phyloP scores from a whole-genome alignment of 163 green algal genomes.

The Volvox carteri region DNA sequence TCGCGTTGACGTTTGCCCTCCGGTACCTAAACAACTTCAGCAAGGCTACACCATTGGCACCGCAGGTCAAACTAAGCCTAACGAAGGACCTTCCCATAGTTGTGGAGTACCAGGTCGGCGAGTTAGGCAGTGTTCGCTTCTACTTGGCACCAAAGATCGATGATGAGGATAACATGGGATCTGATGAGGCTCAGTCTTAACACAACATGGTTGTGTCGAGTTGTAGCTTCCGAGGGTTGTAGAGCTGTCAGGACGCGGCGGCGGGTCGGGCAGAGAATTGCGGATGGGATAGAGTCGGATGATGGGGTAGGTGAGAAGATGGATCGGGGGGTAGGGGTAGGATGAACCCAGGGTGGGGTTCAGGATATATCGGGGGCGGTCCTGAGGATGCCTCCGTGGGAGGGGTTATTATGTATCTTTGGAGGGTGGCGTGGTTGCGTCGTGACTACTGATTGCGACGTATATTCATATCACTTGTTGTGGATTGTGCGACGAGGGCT shows the following conservation, averaged over 20 bases:
- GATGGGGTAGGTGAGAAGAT: background rate
- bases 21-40: conserved; percentile 97
- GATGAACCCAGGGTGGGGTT: no score
- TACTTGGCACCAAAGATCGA: conserved; percentile 99
- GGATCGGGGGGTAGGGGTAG: no score
- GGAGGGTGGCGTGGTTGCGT: no score
- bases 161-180: conserved; percentile 82
- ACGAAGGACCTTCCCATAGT: conserved; percentile 94
- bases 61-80: conserved; percentile 80
- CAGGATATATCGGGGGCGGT: no score
- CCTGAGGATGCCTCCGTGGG: no score
- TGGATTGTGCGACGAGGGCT: no score
- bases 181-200: conserved; percentile 54
- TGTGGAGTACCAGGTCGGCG: conserved; percentile 94
- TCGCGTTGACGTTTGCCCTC: conserved; percentile 95
- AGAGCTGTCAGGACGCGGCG: no score
- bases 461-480: no score
- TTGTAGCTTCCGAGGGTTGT: no score
- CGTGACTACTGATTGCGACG: no score
- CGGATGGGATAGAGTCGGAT: background rate
- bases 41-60: conserved; percentile 80
- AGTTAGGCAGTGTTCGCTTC: conserved; percentile 91
- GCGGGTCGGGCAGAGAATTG: background rate
- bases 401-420: no score
- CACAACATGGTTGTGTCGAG: background rate